These are phyloP conservation scores for Leishmania braziliensis DNA, from an alignment of 208 protist genomes.

Conservation along the genomic window DNA sequence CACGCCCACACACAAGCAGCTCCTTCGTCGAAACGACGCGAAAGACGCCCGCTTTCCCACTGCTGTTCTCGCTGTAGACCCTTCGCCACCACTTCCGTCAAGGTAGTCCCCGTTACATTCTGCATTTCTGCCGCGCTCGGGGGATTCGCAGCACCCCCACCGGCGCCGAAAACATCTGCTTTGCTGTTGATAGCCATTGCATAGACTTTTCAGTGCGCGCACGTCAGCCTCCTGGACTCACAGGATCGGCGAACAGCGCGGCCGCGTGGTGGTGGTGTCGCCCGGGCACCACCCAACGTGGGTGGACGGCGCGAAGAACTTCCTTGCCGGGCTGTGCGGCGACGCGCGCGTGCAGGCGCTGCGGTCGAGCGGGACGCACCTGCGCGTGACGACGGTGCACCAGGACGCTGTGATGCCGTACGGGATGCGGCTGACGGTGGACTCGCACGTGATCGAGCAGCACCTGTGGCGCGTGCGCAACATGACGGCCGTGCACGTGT, in stretches of 20 bases:
- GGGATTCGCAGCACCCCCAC: not conserved
- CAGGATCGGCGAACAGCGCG: constrained; percentile 13
- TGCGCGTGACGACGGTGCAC: constrained; percentile 65
- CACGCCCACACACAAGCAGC: not conserved
- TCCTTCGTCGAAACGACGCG: not conserved
- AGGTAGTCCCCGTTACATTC: no score
- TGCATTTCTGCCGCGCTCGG: no score
- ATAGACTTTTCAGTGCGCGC: not conserved
- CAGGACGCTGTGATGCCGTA: constrained; percentile 69
- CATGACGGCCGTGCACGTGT: constrained; percentile 57
- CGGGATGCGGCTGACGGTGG: constrained; percentile 51
- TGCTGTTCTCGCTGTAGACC: not conserved
- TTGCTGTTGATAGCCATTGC: no score
- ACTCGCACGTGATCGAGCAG: constrained; percentile 63
- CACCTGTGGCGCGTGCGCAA: constrained; percentile 62
- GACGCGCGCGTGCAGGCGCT: constrained; percentile 23
- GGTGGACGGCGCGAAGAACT: constrained; percentile 76
- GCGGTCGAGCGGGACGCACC: constrained; percentile 36
- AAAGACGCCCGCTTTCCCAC: not conserved
- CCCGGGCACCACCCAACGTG: constrained; percentile 94
- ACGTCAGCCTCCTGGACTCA: not conserved
- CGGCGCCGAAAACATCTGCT: not conserved
- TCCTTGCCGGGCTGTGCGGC: constrained; percentile 43
- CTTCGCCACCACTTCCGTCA: not conserved
- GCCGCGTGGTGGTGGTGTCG: constrained; percentile 94